These are phyloP conservation scores for Protomyces gravidus DNA, from an alignment of 1,139 yeast genomes.

Conservation along the genomic window DNA sequence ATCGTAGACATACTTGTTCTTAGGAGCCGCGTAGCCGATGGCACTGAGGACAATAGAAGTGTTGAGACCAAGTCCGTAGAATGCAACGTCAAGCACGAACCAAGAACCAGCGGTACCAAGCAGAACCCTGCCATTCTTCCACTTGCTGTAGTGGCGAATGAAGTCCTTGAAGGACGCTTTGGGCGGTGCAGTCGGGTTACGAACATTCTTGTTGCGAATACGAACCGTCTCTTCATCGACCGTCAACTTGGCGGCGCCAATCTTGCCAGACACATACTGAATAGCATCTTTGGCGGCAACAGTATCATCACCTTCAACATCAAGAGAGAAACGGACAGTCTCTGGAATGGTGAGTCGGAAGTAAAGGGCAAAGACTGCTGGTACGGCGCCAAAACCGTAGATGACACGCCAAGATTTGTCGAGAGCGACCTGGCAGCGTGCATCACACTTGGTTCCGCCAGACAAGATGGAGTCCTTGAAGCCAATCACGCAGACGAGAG, in stretches of 20 bases:
- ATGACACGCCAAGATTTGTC: conserved; percentile 93
- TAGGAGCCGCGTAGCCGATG: conserved; percentile 72
- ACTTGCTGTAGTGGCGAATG: conserved; percentile 67
- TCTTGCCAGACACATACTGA: conserved; percentile 44
- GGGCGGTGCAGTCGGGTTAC: conserved; percentile 47
- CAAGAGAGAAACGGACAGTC: conserved; percentile 83
- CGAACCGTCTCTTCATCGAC: conserved; percentile 50
- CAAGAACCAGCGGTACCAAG: conserved; percentile 95
- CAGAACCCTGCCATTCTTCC: conserved; percentile 81
- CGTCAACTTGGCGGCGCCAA: conserved; percentile 27
- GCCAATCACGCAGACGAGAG: conserved; percentile 65
- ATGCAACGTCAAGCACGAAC: conserved; percentile 94
- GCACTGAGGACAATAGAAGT: conserved; percentile 71
- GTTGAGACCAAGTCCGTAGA: conserved; percentile 82
- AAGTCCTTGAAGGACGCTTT: conserved; percentile 47
- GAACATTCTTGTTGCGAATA: conserved; percentile 53
- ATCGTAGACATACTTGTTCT: conserved; percentile 54
- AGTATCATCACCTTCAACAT: conserved; percentile 53
- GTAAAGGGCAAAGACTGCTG: conserved; percentile 76
- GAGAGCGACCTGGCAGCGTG: conserved; percentile 64
- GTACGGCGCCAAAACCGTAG: conserved; percentile 83
- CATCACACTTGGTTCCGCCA: conserved; percentile 56
- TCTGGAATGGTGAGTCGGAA: conserved; percentile 90
- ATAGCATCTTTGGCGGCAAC: conserved; percentile 50
- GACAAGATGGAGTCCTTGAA: conserved; percentile 56